phyloP scores from a whole-genome alignment of 345 rosid species.

The Jatropha curcas region DNA sequence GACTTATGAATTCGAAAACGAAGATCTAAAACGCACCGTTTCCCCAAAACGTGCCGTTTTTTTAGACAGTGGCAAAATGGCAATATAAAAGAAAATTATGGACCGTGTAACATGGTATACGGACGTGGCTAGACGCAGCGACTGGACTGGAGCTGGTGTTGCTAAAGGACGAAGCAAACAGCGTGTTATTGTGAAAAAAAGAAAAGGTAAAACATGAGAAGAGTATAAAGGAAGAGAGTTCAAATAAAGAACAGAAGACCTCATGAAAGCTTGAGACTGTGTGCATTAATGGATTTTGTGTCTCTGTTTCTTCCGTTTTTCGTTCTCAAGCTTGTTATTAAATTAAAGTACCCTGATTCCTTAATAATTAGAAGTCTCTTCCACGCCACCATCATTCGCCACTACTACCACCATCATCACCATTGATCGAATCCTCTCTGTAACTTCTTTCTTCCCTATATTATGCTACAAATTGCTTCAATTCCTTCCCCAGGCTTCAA shows the following conservation, averaged over 20 bases:
- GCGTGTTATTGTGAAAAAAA: neutral
- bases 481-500: neutral
- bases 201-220: too few species aligned
- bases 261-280: neutral
- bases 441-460: neutral
- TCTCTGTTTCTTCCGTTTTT: slow-evolving; percentile 53
- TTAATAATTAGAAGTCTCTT: slow-evolving; percentile 45
- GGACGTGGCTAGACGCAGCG: neutral
- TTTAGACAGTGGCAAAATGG: neutral
- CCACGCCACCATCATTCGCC: slow-evolving; percentile 37
- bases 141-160: neutral
- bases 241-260: neutral
- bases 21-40: neutral
- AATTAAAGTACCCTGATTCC: slow-evolving; percentile 45
- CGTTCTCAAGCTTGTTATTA: slow-evolving; percentile 45
- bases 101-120: neutral
- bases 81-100: neutral
- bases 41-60: neutral
- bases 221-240: neutral
- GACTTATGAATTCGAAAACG: neutral
- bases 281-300: slow-evolving; percentile 35
- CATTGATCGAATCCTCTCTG: neutral
- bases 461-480: neutral
- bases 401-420: slow-evolving; percentile 22
- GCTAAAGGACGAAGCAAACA: slow-evolving; percentile 15